Evolutionary conservation across 2,329 filamentous ascomycete species (phyloP), one percentile per base, ranked within the genome.

Genomic region (Amylocarpus encephaloides): DNA sequence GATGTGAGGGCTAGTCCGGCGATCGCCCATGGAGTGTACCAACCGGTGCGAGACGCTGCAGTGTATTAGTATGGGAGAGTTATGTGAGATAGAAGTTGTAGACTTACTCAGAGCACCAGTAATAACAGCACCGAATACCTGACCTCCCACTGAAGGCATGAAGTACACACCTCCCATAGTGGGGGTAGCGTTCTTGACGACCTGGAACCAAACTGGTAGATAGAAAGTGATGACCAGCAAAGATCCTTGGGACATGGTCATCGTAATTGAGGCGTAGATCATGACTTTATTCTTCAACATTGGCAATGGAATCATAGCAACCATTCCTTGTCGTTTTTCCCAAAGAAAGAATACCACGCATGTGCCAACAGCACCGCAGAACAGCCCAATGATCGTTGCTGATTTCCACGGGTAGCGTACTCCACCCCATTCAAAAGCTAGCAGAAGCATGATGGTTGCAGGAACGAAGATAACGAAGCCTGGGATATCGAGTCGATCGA

Each of bases 381-480:
- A 57, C 2, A 70, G 60, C 2, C 58, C 66, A 26, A 68, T 63
- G 34, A 69, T 60, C 18, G 58, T 58, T 2, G 56, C 53, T 33
- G 45, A 52, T 0, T 30, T 35, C 60, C 60, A 62, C 7, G 59
- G 59, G 49, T 61, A 1, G 0, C 65, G 65, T 13, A 63, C 55
- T 19, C 72, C 73, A 40, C 70, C 71, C 54, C 67, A 75, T 57
- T 75, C 71, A 1, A 76, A 62, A 22, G 71, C 72, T 2, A 76
- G 64, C 44, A 76, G 66, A 50, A 72, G 66, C 59, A 64, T 59
- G 4, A 54, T 43, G 13, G 62, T 60, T 41, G 54, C 12, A 63
- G 58, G 47, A 57, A 66, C 60, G n/a, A 70, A 59, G 36, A 68
- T 53, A 13, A 59, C 51, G 9, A 61, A 59, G 2, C 66, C 67